These are phyloP conservation scores for Apophysomyces ossiformis DNA, from an alignment of 371 early-diverging fungal species.

Conservation along the genomic window DNA sequence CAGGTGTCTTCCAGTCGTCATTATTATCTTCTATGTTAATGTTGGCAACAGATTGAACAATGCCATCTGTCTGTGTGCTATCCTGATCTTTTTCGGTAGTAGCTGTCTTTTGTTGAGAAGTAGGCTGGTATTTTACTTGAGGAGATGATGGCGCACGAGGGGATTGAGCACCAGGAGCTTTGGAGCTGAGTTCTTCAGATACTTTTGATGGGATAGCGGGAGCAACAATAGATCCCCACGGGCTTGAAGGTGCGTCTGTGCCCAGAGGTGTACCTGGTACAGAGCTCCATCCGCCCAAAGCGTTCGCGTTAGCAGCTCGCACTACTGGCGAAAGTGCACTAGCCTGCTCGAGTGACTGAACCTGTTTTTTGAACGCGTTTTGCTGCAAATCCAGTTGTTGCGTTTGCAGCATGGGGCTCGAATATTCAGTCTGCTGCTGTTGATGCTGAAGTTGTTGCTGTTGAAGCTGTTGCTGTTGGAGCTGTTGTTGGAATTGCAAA, in stretches of 20 bases:
- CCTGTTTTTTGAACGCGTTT: slow-evolving; percentile 16
- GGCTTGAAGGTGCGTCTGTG: slow-evolving; percentile 34
- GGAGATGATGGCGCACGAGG: slow-evolving; percentile 37
- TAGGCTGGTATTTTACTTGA: slow-evolving; percentile 14
- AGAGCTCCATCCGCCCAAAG: slow-evolving; percentile 40
- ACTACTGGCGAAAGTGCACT: slow-evolving; percentile 29
- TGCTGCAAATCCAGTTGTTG: slow-evolving; percentile 24
- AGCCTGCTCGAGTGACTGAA: neutral
- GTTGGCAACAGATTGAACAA: slow-evolving; percentile 28
- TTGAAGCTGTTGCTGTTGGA: slow-evolving; percentile 35
- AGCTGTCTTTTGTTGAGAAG: neutral
- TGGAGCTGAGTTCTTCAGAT: slow-evolving; percentile 35
- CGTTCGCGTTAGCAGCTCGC: slow-evolving; percentile 25
- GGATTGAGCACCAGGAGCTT: slow-evolving; percentile 37
- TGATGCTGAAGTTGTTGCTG: slow-evolving; percentile 28
- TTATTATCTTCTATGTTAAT: slow-evolving; percentile 26
- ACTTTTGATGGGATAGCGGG: slow-evolving; percentile 32
- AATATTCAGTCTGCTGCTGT: slow-evolving; percentile 13
- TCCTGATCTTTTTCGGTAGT: neutral
- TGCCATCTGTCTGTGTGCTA: slow-evolving; percentile 5
- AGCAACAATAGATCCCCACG: slow-evolving; percentile 41
- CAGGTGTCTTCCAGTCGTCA: slow-evolving; percentile 8
- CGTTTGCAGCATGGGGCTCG: slow-evolving; percentile 11
- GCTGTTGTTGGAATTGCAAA: slow-evolving; percentile 28
- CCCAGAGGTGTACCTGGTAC: slow-evolving; percentile 50